phyloP scores from a whole-genome alignment of 192 early-diverging fungal species.

The Umbelopsis sp. region DNA sequence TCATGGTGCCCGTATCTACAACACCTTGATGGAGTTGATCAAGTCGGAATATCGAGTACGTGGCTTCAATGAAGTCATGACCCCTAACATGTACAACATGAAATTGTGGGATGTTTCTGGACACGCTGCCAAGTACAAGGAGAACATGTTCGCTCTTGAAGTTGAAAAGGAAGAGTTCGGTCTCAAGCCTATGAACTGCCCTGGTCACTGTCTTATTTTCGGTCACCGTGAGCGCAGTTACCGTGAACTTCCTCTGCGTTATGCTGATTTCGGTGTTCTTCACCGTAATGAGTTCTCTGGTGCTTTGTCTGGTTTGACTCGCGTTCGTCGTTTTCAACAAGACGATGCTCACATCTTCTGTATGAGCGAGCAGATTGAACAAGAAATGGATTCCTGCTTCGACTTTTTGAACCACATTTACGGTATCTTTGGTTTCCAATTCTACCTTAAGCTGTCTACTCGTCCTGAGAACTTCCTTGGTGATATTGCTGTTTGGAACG shows the following conservation, averaged over 20 bases:
- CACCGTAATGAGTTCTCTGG: slow-evolving; percentile 95
- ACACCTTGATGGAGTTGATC: slow-evolving; percentile 90
- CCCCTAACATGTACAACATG: slow-evolving; percentile 98
- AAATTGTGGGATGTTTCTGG: slow-evolving; percentile 97
- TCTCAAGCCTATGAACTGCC: slow-evolving; percentile 99
- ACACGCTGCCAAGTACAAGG: slow-evolving; percentile 96
- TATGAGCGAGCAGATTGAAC: slow-evolving; percentile 78
- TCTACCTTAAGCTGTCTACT: slow-evolving; percentile 90
- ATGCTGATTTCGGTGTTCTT: slow-evolving; percentile 98
- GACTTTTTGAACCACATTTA: slow-evolving; percentile 92
- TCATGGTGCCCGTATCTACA: slow-evolving; percentile 96
- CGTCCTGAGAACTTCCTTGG: slow-evolving; percentile 97
- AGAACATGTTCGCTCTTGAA: slow-evolving; percentile 94
- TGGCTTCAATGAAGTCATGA: slow-evolving; percentile 95
- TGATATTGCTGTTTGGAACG: slow-evolving; percentile 87
- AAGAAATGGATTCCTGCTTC: slow-evolving; percentile 83
- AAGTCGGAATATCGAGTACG: slow-evolving; percentile 87
- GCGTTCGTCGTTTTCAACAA: slow-evolving; percentile 98
- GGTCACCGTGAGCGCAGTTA: slow-evolving; percentile 90
- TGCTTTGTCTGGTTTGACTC: slow-evolving; percentile 91
- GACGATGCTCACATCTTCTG: slow-evolving; percentile 99
- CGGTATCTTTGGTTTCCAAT: slow-evolving; percentile 93
- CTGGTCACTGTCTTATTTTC: slow-evolving; percentile 98
- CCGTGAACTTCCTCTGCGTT: slow-evolving; percentile 91
- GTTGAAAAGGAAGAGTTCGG: slow-evolving; percentile 98